phyloP scores from a whole-genome alignment of 148 eudicot species.

The Simmondsia chinensis region DNA sequence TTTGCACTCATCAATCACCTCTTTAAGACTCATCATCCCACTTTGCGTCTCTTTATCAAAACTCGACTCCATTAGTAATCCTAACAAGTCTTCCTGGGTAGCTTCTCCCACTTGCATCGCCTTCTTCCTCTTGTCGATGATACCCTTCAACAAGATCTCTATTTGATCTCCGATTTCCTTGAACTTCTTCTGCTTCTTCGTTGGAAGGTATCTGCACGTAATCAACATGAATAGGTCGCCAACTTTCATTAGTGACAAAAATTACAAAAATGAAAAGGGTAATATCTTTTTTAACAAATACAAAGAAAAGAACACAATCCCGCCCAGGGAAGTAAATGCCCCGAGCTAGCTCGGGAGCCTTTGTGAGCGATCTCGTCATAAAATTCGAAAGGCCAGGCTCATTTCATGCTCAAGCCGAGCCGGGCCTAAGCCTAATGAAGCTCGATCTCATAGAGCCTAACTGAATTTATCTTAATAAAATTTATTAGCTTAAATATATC shows the following conservation, averaged over 20 bases:
- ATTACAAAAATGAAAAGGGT: no score
- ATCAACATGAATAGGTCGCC: neutral
- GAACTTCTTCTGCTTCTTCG: constrained; percentile 14
- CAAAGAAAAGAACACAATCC: no score
- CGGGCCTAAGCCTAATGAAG: no score
- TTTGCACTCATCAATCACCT: constrained; percentile 31
- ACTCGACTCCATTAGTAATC: constrained; percentile 12
- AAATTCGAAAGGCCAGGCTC: no score
- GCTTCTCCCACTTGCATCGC: constrained; percentile 11
- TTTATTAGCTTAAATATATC: no score
- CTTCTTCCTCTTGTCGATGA: constrained; percentile 18
- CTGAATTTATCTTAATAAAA: no score
- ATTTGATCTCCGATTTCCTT: constrained; percentile 7
- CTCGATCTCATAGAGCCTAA: no score
- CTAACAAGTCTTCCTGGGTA: constrained; percentile 15
- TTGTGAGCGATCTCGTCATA: no score
- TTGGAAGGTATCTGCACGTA: constrained; percentile 21
- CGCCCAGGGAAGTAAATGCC: no score
- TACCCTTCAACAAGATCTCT: neutral
- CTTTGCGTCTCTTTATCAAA: neutral
- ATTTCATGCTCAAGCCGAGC: no score
- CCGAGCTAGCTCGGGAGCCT: no score
- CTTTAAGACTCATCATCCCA: constrained; percentile 9
- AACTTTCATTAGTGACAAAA: neutral
- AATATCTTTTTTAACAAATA: no score